Evolutionary conservation across 2,329 filamentous ascomycete species (phyloP), one percentile per base, ranked within the genome.

Genomic region (Aspergillus hiratsukae): DNA sequence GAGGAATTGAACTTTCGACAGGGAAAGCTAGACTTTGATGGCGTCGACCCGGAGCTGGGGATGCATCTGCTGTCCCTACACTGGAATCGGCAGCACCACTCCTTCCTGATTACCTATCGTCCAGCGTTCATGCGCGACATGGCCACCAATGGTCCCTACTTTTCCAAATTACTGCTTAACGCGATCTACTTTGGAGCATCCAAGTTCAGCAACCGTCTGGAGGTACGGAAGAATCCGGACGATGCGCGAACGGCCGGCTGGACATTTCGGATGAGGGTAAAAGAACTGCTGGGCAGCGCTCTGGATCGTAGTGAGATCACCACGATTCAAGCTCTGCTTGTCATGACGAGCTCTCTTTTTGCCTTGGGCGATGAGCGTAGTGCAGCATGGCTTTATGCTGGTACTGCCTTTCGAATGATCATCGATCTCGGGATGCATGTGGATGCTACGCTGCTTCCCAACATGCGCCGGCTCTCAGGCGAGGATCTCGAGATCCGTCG

Each of bases 21-120:
- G 17, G 75, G 73, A 1, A 76, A 76, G 53, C 72, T 83, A 3
- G 81, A 84, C 61, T 83, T 85, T 63, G 81, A 84, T 61, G 81
- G 80, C 1, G 75, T 83, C 1, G 76, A 81, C 31, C 76, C 80
- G 0, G 77, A 82, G 11, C 62, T 83, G 7, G 81, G 75, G 3
- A 77, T 81, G 70, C 78, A 83, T 51, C 65, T 84, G 4, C 68
- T 83, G 0, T 73, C 73, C 2, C 64, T 83, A 0, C 78, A 82
- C 53, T 83, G 80, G 79, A 83, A 80, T 61, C 76, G 80, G 4
- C 80, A 83, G 57, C 80, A 82, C 56, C 75, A 80, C 52, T 75
- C 78, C 5, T 74, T 75, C 53, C 60, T 79, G 0, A 70, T 82
- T 46, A 79, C 77, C 0, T 83, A 84, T 63, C 77, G 82, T 0